These are phyloP conservation scores for Botryosphaeria dothidea DNA, from an alignment of 2,329 filamentous ascomycete genomes.

Conservation along the genomic window DNA sequence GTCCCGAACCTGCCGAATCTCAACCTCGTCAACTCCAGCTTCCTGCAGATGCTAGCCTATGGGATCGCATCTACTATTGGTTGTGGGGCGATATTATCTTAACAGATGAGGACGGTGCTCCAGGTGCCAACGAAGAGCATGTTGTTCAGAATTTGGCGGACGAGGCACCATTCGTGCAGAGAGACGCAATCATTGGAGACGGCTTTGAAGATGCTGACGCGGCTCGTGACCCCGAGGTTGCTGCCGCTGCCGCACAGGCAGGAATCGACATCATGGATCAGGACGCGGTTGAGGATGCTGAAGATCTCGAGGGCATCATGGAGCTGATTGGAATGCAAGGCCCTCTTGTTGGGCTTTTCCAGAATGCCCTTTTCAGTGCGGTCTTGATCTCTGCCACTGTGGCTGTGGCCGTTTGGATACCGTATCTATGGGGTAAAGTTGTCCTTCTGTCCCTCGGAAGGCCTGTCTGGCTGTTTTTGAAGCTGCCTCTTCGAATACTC, in stretches of 20 bases:
- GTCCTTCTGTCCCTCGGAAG: constrained; percentile 78
- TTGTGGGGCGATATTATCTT: constrained; percentile 50
- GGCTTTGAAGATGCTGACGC: constrained; percentile 22
- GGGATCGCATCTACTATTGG: constrained; percentile 44
- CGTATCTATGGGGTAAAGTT: constrained; percentile 88
- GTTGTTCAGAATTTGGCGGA: constrained; percentile 59
- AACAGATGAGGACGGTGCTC: constrained; percentile 24
- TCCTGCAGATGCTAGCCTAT: not conserved
- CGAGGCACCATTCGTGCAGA: constrained; percentile 61
- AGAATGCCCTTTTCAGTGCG: constrained; percentile 93
- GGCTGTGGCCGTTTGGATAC: constrained; percentile 81
- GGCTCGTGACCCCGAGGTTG: constrained; percentile 57
- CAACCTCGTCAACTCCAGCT: not conserved
- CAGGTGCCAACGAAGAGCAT: constrained; percentile 57
- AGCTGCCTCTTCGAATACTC: constrained; percentile 70
- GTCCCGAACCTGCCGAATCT: not conserved
- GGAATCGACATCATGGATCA: constrained; percentile 66
- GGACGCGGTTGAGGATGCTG: constrained; percentile 76
- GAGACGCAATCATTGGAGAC: constrained; percentile 38
- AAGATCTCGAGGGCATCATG: constrained; percentile 94
- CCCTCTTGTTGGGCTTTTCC: constrained; percentile 82
- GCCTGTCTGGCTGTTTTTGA: constrained; percentile 66
- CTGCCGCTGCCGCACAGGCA: constrained; percentile 65
- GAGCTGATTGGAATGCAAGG: constrained; percentile 97
- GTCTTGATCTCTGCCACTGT: constrained; percentile 87